Conservation (phyloP, 73 alveolate genomes). For the Paramecium caudatum region DNA sequence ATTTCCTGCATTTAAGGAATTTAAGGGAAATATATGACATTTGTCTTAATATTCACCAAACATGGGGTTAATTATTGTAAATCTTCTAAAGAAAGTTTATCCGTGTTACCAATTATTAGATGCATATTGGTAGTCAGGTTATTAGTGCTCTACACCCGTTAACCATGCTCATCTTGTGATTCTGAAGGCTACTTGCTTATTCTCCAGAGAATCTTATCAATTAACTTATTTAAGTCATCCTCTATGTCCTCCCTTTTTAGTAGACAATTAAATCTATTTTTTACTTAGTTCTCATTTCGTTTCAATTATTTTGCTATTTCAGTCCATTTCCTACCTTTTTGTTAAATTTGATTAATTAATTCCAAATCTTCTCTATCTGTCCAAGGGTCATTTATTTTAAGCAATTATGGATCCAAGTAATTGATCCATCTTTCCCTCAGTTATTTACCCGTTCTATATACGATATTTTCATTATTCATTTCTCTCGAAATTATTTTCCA, state of each 20-base stretch:
- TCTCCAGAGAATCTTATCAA: constrained; percentile 36
- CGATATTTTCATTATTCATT: background rate
- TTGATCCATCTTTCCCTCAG: constrained; percentile 49
- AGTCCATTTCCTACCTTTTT: constrained; percentile 47
- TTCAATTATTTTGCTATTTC: constrained; percentile 16
- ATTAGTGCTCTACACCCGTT: background rate
- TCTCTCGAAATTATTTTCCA: background rate
- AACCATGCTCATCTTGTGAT: background rate
- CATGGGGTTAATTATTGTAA: background rate
- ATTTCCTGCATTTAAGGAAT: background rate
- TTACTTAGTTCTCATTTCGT: constrained; percentile 60
- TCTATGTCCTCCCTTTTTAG: constrained; percentile 38
- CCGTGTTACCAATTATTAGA: background rate
- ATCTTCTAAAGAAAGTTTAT: background rate
- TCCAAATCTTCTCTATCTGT: constrained; percentile 17
- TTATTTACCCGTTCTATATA: constrained; percentile 25
- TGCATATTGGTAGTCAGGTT: background rate
- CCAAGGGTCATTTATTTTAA: constrained; percentile 39
- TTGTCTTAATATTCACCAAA: constrained; percentile 10
- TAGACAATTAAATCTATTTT: constrained; percentile 34
- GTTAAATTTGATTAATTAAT: background rate
- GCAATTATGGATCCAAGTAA: constrained; percentile 15
- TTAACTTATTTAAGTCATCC: constrained; percentile 11
- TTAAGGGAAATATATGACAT: background rate
- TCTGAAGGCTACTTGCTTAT: background rate